Evolutionary conservation across 2,329 filamentous ascomycete genomes (phyloP), one percentile per base, ranked within the genome.

Genomic region (Microsporum canis): DNA sequence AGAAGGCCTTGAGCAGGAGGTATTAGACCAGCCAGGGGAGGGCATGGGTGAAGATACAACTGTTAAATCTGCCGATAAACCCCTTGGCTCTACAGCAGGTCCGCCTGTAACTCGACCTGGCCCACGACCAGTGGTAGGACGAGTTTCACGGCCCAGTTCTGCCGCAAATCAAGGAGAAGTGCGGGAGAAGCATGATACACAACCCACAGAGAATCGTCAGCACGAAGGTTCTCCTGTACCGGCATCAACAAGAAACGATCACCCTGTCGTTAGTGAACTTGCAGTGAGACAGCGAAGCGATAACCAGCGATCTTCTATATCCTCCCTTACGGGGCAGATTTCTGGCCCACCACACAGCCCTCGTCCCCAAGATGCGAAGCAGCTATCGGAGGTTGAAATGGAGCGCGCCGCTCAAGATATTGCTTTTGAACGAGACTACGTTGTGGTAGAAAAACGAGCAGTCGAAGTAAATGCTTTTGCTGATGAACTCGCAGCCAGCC

Each of bases 381-480:
- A 57, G n/a, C 23, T 43, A 7, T 5, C 36, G 0, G 23, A 57
- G 6, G 14, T 57, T 33, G 55, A 57, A 12, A 57, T 31, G 58
- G 80, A 80, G 57, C 80, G 81, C 53, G 88, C 87, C 2, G 90
- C 89, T 2, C 89, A 95, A 68, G 92, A 97, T 65, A 85, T 95
- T 57, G 88, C 88, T 0, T 88, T 95, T 67, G 91, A 96, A 71
- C 85, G 92, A 65, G 94, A 97, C 66, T 99, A 97, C 68, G 92
- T 99, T 23, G 81, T 97, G 31, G 89, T 99, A 10, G 94, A 99
- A 76, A 96, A 96, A 77, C 86, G 88, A 65, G 88, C 91, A 23
- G 91, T 99, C 8, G 92, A 97, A 73, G 92, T 99, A 58, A 97
- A 99, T 72, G 94, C 94, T 2, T 88, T 99, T 69, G 94, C 94